Base-by-base conservation (phyloP, 768 basidiomycete species). In the Hebeloma cylindrosporum region DNA sequence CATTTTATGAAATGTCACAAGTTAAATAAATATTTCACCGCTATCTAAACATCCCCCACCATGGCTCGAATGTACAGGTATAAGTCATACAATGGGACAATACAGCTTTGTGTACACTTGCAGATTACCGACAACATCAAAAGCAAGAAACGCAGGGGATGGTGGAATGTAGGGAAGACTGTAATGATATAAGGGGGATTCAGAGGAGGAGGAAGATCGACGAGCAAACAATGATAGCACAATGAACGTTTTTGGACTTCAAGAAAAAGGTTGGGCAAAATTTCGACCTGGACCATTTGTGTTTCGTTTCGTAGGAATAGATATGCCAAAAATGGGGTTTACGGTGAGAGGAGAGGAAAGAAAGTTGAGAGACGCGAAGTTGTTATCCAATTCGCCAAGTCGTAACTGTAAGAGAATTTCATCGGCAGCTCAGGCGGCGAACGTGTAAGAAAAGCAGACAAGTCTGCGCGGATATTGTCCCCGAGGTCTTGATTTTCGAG, bases 241-340 rank as follows among this genome's bases (percentile, higher is more conserved):
- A 47, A 48, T 47, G 41, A 42, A 37, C 16, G 40, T 40, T 47
- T 48, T 51, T 30, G 43, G 32, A 45, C 45, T 32, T 46, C 46
- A 50, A 53, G 47, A 45, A 48, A 37, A 13, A 23, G n/a, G n/a
- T n/a, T n/a, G 39, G 45, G 41, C 17, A 50, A 40, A 32, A 45
- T 36, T 51, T 47, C 47, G 43, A 52, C 27, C 44, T 34, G 25
- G 48, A 36, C 43, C 51, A 51, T 50, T 49, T 45, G 43, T 31
- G 56, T 48, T 58, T 54, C 46, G 57, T 51, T 52, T 50, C 51
- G 45, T 50, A 50, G 34, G 42, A 50, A 53, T 51, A 50, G 53
- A 53, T 51, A 53, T 32, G 41, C 42, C 44, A 50, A 34, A 52
- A 45, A 51, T 33, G 37, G 42, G 40, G 40, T 55, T 45, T 51